Percentiles rank a stretch among this genome's conserved stretches.
phyloP scores from a whole-genome alignment of 2,329 filamentous ascomycete species.

The Rachicladosporium sp. region DNA sequence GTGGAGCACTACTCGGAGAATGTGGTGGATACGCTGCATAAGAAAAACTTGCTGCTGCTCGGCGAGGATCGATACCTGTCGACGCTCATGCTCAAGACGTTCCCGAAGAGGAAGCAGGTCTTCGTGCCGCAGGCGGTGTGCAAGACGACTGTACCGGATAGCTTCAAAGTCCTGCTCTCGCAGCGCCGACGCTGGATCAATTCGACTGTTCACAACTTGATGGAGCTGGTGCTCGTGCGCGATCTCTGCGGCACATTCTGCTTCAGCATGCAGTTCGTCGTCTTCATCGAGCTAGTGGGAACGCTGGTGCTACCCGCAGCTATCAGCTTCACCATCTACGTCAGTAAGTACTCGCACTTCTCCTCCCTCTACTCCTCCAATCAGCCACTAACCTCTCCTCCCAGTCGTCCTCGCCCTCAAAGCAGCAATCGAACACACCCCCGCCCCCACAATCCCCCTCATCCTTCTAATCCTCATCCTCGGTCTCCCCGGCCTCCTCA shows the following conservation, averaged over 20 bases:
- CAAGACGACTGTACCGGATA: slow-evolving; percentile 92
- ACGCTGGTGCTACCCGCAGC: slow-evolving; percentile 91
- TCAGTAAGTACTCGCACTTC: slow-evolving; percentile 50
- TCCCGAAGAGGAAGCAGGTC: slow-evolving; percentile 97
- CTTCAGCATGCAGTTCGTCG: slow-evolving; percentile 99
- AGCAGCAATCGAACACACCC: slow-evolving; percentile 42
- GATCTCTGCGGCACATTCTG: slow-evolving; percentile 98
- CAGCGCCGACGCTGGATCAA: slow-evolving; percentile 98
- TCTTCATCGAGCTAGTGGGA: slow-evolving; percentile 88
- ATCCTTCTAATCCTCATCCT: slow-evolving; percentile 82
- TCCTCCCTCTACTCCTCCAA: background rate
- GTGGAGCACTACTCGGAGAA: slow-evolving; percentile 99
- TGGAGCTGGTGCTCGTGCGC: slow-evolving; percentile 89
- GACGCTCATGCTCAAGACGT: slow-evolving; percentile 95
- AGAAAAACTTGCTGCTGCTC: slow-evolving; percentile 85
- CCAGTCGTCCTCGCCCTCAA: slow-evolving; percentile 75
- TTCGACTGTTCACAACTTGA: slow-evolving; percentile 95
- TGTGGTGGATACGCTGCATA: slow-evolving; percentile 93
- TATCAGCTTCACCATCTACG: slow-evolving; percentile 93
- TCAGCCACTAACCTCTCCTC: slow-evolving; percentile 16
- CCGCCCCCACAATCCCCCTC: slow-evolving; percentile 75
- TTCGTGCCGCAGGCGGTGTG: slow-evolving; percentile 98
- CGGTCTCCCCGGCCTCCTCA: slow-evolving; percentile 81
- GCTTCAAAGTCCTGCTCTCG: slow-evolving; percentile 83
- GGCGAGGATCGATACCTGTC: slow-evolving; percentile 93